These are phyloP conservation scores for Aspergillus costaricaensis DNA, from an alignment of 2,329 filamentous ascomycete species.

Conservation along the genomic window DNA sequence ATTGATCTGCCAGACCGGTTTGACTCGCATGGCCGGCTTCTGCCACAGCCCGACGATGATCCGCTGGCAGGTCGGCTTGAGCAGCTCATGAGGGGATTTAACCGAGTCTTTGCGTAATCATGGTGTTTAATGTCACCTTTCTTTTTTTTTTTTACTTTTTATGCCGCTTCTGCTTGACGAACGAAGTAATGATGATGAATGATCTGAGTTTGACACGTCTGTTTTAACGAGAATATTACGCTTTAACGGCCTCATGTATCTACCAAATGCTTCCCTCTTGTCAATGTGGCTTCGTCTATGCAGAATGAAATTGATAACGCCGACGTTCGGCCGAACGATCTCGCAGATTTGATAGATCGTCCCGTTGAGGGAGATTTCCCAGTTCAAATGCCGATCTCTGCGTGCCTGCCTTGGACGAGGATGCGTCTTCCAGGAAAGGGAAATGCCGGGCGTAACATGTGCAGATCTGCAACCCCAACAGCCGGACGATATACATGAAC, in stretches of 20 bases:
- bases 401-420: background rate
- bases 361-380: background rate
- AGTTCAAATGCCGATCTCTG: background rate
- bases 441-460: background rate
- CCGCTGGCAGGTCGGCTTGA: slow-evolving; percentile 39
- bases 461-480: too few relatives aligned
- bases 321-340: background rate
- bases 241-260: background rate
- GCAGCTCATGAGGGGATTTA: slow-evolving; percentile 37
- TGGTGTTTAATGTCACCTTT: background rate
- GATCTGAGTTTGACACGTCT: slow-evolving; percentile 1
- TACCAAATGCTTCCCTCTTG: background rate
- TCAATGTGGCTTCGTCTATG: background rate
- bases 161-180: background rate
- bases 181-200: background rate
- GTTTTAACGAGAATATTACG: background rate
- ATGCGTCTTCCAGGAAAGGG: background rate
- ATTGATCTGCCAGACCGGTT: slow-evolving; percentile 49
- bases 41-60: slow-evolving; percentile 36
- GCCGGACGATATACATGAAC: background rate
- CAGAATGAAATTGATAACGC: background rate
- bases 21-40: slow-evolving; percentile 43
- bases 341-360: background rate
- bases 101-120: slow-evolving; percentile 25
- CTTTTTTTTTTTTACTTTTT: background rate